Evolutionary conservation across 129 eudicot genomes (phyloP).

Genomic region (Artemisia argyi): DNA sequence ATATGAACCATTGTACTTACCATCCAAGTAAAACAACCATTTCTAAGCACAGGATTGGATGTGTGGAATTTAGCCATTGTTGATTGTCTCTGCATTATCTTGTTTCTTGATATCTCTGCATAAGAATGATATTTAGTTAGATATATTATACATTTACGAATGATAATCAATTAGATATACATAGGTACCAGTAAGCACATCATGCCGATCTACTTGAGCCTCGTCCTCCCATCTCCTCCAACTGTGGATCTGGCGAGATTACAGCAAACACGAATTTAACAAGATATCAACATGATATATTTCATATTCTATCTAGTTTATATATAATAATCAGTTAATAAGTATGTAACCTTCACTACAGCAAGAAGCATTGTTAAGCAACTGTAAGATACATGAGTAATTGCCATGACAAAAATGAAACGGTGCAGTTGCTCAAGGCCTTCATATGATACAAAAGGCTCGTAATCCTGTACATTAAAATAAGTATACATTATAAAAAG

Average conservation of each 20-base stretch:
- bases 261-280: constrained; percentile 9
- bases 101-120: constrained; percentile 80
- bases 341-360: constrained; percentile 77
- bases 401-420: constrained; percentile 96
- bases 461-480: constrained; percentile 55
- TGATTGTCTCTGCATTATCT: constrained; percentile 86
- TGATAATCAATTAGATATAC: background rate
- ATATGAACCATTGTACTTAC: constrained; percentile 39
- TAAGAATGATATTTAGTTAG: constrained; percentile 11
- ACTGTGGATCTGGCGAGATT: constrained; percentile 68
- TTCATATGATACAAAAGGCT: constrained; percentile 97
- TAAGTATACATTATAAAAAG: background rate
- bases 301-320: background rate
- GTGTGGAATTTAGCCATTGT: constrained; percentile 72
- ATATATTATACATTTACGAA: background rate
- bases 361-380: constrained; percentile 99
- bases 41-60: constrained; percentile 61
- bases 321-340: background rate
- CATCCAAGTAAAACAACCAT: constrained; percentile 74
- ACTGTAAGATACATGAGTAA: constrained; percentile 91
- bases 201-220: constrained; percentile 81
- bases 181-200: constrained; percentile 61
- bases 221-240: constrained; percentile 99
- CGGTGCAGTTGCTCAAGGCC: constrained; percentile 99
- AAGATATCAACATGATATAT: background rate